A percentile compares a stretch with the other conserved stretches of the same genome.
phyloP scores from a whole-genome alignment of 1,284 basidiomycete species.

The Irpex sp. region DNA sequence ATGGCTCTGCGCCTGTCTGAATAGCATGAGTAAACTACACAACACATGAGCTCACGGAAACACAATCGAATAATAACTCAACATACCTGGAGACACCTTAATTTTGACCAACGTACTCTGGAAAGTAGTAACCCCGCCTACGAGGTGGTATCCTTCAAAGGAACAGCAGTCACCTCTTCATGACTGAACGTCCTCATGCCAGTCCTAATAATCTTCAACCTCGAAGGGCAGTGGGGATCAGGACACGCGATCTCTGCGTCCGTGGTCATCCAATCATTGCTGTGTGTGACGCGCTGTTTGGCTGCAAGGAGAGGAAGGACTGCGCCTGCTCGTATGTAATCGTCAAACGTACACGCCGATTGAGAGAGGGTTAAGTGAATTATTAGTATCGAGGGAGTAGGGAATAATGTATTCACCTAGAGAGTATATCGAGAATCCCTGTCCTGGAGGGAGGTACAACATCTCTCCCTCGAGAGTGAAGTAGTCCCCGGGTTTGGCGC shows the following conservation, averaged over 20 bases:
- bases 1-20: no score
- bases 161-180: slow-evolving; percentile 59
- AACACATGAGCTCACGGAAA: no score
- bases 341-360: neutral
- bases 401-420: slow-evolving; percentile 43
- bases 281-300: slow-evolving; percentile 62
- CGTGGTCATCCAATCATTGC: slow-evolving; percentile 75
- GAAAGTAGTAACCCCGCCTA: neutral
- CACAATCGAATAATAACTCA: no score
- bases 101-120: no score
- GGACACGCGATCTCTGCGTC: slow-evolving; percentile 73
- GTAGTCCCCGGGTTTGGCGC: slow-evolving; percentile 69
- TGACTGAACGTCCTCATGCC: slow-evolving; percentile 61
- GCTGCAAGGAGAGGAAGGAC: slow-evolving; percentile 71
- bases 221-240: slow-evolving; percentile 68
- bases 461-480: slow-evolving; percentile 72
- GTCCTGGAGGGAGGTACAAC: slow-evolving; percentile 62
- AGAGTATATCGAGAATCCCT: slow-evolving; percentile 76
- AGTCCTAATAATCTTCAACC: slow-evolving; percentile 59
- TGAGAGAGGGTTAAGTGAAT: slow-evolving; percentile 12
- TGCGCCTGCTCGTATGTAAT: slow-evolving; percentile 51
- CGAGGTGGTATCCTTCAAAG: slow-evolving; percentile 30
- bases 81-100: no score
- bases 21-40: no score
- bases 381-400: neutral